phyloP scores from a whole-genome alignment of 192 early-diverging fungal species.

The Coemansia sp. region DNA sequence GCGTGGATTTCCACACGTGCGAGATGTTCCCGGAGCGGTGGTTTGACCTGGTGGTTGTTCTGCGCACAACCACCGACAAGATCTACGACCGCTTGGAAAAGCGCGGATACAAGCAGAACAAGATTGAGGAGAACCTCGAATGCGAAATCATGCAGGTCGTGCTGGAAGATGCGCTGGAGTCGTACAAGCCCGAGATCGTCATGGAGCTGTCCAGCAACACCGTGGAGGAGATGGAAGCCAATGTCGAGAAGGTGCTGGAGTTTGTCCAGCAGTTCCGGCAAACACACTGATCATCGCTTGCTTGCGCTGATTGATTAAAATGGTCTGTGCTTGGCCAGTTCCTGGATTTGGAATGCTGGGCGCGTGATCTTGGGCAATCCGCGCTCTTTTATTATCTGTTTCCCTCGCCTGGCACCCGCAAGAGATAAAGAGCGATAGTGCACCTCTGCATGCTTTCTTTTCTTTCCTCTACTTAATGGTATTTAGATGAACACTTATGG shows the following conservation, averaged over 20 bases:
- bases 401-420: no score
- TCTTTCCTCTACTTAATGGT: background rate
- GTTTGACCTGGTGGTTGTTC: slow-evolving; percentile 95
- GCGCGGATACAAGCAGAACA: slow-evolving; percentile 75
- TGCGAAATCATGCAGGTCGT: slow-evolving; percentile 98
- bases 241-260: slow-evolving; percentile 72
- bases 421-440: no score
- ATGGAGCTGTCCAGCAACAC: slow-evolving; percentile 78
- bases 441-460: background rate
- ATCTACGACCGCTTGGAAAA: slow-evolving; percentile 79
- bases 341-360: background rate
- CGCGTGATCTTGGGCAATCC: slow-evolving; percentile 2
- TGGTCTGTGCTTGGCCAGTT: background rate
- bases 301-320: background rate
- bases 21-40: slow-evolving; percentile 96
- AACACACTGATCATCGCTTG: slow-evolving; percentile 1
- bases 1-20: slow-evolving; percentile 94
- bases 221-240: slow-evolving; percentile 87
- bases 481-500: no score
- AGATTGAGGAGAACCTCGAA: slow-evolving; percentile 91
- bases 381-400: no score
- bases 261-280: slow-evolving; percentile 59
- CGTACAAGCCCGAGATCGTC: slow-evolving; percentile 76
- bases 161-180: slow-evolving; percentile 82
- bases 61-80: slow-evolving; percentile 72